Evolutionary conservation across 257 asterid genomes (phyloP), one percentile per base, ranked within the genome.

Genomic region (Fraxinus quadrangulata): DNA sequence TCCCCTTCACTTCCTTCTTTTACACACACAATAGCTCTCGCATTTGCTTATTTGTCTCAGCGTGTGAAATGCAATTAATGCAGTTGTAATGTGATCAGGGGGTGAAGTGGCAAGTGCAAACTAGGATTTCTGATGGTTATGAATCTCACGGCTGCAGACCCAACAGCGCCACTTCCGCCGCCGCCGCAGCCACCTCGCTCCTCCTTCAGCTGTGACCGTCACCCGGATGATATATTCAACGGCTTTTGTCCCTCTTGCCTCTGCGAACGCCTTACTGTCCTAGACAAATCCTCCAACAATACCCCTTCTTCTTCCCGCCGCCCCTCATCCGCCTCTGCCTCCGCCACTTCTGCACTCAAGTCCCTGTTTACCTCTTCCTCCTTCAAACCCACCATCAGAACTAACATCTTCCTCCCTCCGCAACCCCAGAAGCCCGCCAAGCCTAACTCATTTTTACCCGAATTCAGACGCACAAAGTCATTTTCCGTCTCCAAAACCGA

Each of bases 191-290:
- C 96, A 42, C 96, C 89, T 75, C 94, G 95, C 37, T 88, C 96
- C 9, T 91, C 98, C 0, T 91, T 92, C 89, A 91, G 94, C 72
- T 93, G 98, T 78, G 96, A 90, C 87, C 88, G 86, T 71, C 98
- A 93, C 84, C 96, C 98, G 0, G 80, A 73, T 73, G 97, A 93
- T 87, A 88, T 89, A 72, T 93, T 91, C 85, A 79, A 86, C 1
- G 98, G 97, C 7, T 93, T 93, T 81, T 93, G 98, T 70, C 95
- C 96, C 42, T 88, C 92, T 54, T 93, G 98, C 71, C 96, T 93
- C 83, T 89, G 91, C 81, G 96, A 93, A 51, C 96, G 98, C 67
- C 96, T 93, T 81, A 88, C 89, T 74, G 85, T 88, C 5, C 83
- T 93, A 70, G 97, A 93, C 78, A 80, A 79, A 37, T 86, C 94